These are phyloP conservation scores for Solanum aculeatissimum DNA, from an alignment of 305 asterid genomes.

Conservation along the genomic window DNA sequence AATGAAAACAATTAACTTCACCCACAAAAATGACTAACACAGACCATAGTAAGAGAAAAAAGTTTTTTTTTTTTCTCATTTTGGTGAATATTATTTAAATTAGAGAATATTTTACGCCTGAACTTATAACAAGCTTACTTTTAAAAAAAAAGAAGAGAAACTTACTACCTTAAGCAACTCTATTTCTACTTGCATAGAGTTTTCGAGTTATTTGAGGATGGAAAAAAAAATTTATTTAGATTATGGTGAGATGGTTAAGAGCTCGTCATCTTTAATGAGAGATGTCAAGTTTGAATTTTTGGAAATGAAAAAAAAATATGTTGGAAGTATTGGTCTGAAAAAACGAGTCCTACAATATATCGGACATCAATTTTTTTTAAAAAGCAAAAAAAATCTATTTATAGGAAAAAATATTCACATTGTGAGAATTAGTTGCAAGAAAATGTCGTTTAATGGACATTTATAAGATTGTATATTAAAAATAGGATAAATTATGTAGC, in stretches of 20 bases:
- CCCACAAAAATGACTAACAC: not conserved
- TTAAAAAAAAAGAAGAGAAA: not conserved
- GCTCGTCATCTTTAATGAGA: accelerated
- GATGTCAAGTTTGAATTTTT: too few relatives aligned
- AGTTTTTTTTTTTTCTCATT: too few relatives aligned
- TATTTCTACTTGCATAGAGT: not conserved
- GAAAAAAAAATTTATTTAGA: accelerated
- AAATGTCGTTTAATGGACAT: not conserved
- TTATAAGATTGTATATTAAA: not conserved
- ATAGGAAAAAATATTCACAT: not conserved
- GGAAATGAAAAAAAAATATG: not conserved
- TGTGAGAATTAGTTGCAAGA: not conserved
- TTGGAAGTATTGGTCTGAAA: not conserved
- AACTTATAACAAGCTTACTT: not conserved
- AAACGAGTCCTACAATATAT: not conserved
- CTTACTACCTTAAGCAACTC: not conserved
- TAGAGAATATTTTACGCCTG: not conserved
- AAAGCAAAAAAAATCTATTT: not conserved
- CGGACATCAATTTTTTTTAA: accelerated
- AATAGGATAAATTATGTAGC: too few relatives aligned
- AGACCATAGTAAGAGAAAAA: not conserved
- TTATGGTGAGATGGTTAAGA: not conserved
- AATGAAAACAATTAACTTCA: not conserved
- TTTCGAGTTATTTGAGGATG: too few relatives aligned
- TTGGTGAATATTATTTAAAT: not conserved